Evolutionary conservation across 495 filamentous ascomycete species (phyloP), one percentile per base, ranked within the genome.

Genomic region (Darksidea phi): DNA sequence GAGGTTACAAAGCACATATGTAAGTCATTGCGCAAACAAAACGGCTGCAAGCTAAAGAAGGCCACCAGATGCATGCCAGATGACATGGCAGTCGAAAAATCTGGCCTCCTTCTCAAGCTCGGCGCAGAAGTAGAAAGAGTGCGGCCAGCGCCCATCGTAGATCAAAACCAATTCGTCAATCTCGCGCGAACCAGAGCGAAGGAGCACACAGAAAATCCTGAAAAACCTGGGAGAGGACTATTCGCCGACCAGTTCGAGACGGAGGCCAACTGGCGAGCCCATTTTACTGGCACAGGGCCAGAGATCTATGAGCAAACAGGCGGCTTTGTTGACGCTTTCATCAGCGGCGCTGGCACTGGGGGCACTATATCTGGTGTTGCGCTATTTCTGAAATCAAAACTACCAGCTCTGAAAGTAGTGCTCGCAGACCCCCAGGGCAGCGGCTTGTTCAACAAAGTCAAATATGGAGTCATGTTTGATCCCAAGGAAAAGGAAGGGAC

Each of bases 191-290:
- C 76, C 21, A 84, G 89, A 42, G 91, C 94, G 0, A 70, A 71
- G 38, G 81, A 87, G 47, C 94, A 96, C 69, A 86, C 85, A 10
- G 72, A 70, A 8, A 77, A 81, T 43, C 79, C 86, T 0, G 68
- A 70, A 0, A 71, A 69, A 6, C 55, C 62, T 8, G 75, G 76
- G 17, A 77, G 80, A 23, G 94, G 94, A 13, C 94, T 93, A 74
- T 99, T 99, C 73, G 91, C 91, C 0, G 88, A 99, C 71, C 94
- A 99, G 70, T 99, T 99, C 74, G 94, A 99, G 74, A 93, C 86
- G 52, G 74, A 79, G 45, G 86, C 88, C 10, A 99, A 99, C 75
- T 96, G 84, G 81, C 74, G 79, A 37, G 91, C 95, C 2, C 94
- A 99, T 74, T 84, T 84, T 65, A 76, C 82, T 20, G 82, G 86